Conservation (phyloP, 2,329 filamentous ascomycete species). For the Botrytis pseudocinerea region DNA sequence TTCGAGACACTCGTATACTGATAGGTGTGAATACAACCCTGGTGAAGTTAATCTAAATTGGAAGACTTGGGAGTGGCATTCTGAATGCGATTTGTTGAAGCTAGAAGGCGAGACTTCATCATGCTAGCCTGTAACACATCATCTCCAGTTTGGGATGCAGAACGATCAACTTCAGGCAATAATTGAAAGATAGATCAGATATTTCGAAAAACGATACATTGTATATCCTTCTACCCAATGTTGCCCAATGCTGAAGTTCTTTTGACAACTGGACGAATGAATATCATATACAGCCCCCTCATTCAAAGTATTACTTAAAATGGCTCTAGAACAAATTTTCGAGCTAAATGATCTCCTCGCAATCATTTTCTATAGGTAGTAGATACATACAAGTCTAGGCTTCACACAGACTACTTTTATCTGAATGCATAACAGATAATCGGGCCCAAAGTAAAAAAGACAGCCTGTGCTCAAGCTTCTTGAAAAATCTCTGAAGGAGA, state of each 20-base stretch:
- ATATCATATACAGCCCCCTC: not conserved
- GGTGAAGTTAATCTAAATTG: not conserved
- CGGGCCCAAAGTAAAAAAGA: not conserved
- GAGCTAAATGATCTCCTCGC: not conserved
- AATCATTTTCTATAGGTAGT: not conserved
- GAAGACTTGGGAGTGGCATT: not conserved
- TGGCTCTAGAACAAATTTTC: not conserved
- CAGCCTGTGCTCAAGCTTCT: slow-evolving; percentile 5
- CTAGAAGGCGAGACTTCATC: not conserved
- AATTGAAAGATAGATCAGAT: not conserved
- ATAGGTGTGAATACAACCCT: not conserved
- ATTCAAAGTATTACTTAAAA: not conserved
- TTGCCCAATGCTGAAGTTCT: slow-evolving; percentile 4
- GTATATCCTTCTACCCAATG: not conserved
- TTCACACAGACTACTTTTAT: not conserved
- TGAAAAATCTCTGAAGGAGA: not conserved
- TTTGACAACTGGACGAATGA: not conserved
- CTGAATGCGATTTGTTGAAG: not conserved
- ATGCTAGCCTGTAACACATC: not conserved
- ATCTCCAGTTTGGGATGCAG: not conserved
- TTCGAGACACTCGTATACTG: not conserved
- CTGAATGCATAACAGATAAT: not conserved
- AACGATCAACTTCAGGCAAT: not conserved
- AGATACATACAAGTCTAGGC: not conserved
- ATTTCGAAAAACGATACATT: not conserved